Base-by-base conservation (phyloP, 2,329 filamentous ascomycete genomes). In the Fusarium tanahbumbuense region DNA sequence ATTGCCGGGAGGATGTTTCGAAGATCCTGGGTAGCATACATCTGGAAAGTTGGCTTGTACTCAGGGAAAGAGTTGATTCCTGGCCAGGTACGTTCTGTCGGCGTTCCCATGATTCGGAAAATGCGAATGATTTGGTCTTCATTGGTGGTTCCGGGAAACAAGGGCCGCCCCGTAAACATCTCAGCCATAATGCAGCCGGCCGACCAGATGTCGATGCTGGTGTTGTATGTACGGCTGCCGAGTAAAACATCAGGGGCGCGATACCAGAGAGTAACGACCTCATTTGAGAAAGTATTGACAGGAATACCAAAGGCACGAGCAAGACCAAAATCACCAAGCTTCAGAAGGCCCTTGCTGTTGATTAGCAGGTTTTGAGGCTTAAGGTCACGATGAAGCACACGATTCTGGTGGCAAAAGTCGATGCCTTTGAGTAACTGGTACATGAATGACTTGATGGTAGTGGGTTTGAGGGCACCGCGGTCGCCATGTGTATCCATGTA, bases 171-270 rank as follows among this genome's bases (percentile, higher is more conserved):
- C 0, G 95, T 98, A 81, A 97, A 98, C 94, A 99, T 98, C 82
- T 99, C 96, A 12, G 96, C 96, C 96, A 99, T 98, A 85, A 99
- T 99, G 81, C 96, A 99, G 60, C 96, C 96, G 9, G 96, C 96
- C 9, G 93, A 97, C 96, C 96, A 99, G 78, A 99, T 98, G 77
- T 99, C 96, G 80, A 99, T 98, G 82, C 93, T 97, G n/a, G 96
- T 99, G 82, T 97, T 99, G 84, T 99, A 99, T 23, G 96, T 98
- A 71, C 96, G 87, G 76, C 92, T 96, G 55, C 96, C 96, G 47
- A 99, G 88, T 54, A 99, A 87, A 48, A 99, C 96, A 76, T 99
- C 96, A 1, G 96, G 96, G 1, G 96, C 96, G 45, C 96, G 92
- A 80, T 99, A 99, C 95, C 95, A 98, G 20, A 98, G 86, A 1